phyloP scores from a whole-genome alignment of 1,284 basidiomycete species.

The Violaceomyces palustris region DNA sequence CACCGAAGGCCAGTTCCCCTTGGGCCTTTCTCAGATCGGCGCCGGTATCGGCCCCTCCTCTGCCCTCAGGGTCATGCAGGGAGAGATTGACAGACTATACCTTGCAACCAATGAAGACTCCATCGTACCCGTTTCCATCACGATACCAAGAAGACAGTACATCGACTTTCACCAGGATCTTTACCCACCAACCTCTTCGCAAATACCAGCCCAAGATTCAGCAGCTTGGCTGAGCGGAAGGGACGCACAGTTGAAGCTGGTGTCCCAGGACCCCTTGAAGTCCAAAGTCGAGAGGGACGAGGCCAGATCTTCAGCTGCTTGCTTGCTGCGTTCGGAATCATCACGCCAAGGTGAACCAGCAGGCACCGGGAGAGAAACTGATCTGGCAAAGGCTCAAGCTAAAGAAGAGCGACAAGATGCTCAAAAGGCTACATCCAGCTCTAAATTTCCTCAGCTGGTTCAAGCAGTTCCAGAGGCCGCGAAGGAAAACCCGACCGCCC shows the following conservation, averaged over 20 bases:
- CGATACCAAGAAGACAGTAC: constrained; percentile 2
- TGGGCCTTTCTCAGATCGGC: not conserved
- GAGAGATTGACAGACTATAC: not conserved
- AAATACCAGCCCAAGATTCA: not conserved
- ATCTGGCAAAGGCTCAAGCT: no score
- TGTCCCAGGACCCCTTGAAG: constrained; percentile 1
- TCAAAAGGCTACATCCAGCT: no score
- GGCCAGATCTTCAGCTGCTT: no score
- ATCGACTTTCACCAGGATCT: constrained; percentile 4
- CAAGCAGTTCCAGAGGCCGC: no score
- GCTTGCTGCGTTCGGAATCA: no score
- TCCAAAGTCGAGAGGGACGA: no score
- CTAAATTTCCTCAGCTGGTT: no score
- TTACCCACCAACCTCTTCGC: constrained; percentile 1
- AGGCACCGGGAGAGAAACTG: no score
- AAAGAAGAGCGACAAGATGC: no score
- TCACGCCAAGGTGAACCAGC: no score
- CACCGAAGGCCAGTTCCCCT: not conserved
- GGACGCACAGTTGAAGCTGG: not conserved
- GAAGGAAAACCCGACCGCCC: no score
- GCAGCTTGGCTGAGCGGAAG: not conserved
- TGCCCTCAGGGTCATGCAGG: not conserved
- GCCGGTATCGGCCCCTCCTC: not conserved
- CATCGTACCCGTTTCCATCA: constrained; percentile 1
- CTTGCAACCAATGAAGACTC: not conserved